Base-by-base conservation (phyloP, 345 rosid species). In the Gossypium sturtianum region DNA sequence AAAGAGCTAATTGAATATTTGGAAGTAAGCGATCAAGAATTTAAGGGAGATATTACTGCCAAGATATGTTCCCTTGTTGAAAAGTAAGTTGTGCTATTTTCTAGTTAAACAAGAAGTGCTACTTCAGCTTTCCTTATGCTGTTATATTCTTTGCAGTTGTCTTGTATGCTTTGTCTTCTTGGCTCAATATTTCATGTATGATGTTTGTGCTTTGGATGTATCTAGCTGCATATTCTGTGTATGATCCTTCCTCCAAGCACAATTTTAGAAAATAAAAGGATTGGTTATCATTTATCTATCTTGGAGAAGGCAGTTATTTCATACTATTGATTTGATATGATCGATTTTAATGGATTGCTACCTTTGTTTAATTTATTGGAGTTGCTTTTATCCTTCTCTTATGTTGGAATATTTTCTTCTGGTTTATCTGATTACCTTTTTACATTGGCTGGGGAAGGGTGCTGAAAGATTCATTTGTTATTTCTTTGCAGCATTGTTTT, bases 21-120 rank as follows among this genome's bases (percentile, higher is more conserved):
- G 89, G 94, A 91, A 95, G 87, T 93, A 78, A 90, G 97, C 25
- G 98, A 95, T 74, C 91, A 84, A 88, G 99, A 95, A 20, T 95
- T 93, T 79, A 95, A 91, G 85, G 98, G 87, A 79, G 97, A 93
- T 85, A 97, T 95, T 83, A 91, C 98, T 62, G 99, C 94, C 80
- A 95, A 93, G 86, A 91, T 95, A 71, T 95, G 99, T 86, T 93
- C 93, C 75, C 88, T 95, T 44, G 92, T 93, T 67, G 99, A 93
- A 85, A 95, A 90, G 99, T 95, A 86, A 89, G 98, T 83, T 70
- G 48, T 71, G 65, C 74, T 67, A 45, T 73, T 77, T 64, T 61
- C 74, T 13, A 69, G 51, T 74, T n/a, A 44, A 25, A 34, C 49
- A 22, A 34, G 73, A 67, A 27, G 23, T 76, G 34, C 12, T 29